Evolutionary conservation across 306 rosid species (phyloP), one percentile per base, ranked within the genome.

Genomic region (Astragalus glycyphyllos): DNA sequence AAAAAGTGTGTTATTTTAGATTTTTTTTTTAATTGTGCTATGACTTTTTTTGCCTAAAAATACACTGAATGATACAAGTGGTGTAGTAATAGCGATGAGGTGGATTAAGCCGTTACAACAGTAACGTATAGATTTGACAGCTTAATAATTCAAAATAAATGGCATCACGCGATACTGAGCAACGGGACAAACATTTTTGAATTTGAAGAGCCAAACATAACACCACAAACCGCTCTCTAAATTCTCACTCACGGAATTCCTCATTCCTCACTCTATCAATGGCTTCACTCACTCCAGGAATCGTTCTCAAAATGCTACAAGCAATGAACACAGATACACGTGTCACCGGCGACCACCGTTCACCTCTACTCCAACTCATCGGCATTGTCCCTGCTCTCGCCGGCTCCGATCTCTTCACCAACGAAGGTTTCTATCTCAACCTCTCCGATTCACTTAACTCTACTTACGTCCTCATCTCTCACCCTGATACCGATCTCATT

Each of bases 271-370:
- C n/a, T n/a, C n/a, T n/a, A n/a, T n/a, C 84, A 58, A 91, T 94
- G 99, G 96, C 99, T 34, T 81, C 99, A 35, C 87, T 85, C n/a
- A 84, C 96, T 12, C 91, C 86, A 20, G 99, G 99, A 38, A 85
- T 94, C 50, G 85, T 94, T 9, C 86, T 94, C 5, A 91, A 86
- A 48, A 89, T 94, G 9, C 79, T 94, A 13, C 96, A 89, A 57
- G 88, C 92, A 14, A 94, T 94, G 92, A 94, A 91, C 75, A 84
- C 90, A 58, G 61, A 86, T 45, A 79, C 85, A 62, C 83, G 92
- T n/a, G 99, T 94, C 60, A 94, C 97, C 59, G 97, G 99, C 10
- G 99, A 94, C 81, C 99, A 94, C 86, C 95, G 99, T 38, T 94
- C 97, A 1, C 88, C 99, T 6, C 95, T 94, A 44, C 95, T 94